Evolutionary conservation across 2,329 filamentous ascomycete genomes (phyloP), one percentile per base, ranked within the genome.

Genomic region (Ceratocystis diversiconidia): DNA sequence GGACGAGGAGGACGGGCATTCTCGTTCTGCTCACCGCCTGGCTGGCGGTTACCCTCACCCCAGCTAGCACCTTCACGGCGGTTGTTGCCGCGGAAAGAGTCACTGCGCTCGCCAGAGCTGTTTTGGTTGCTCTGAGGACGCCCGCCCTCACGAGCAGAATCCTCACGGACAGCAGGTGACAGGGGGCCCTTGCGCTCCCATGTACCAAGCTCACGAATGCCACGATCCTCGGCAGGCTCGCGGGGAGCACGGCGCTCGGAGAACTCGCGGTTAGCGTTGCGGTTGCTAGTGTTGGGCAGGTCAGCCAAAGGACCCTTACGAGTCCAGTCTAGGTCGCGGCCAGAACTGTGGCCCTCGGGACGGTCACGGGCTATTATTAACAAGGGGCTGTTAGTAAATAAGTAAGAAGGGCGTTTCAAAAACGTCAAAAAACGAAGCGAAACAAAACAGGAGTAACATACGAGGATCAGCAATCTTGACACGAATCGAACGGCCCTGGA

Each of bases 391-490:
- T 41, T 43, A 5, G 30, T 46, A 55, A 22, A 15, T 15, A 7
- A 48, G 41, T 28, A 22, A 61, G 25, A 8, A 8, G 17, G 2
- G 36, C 19, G 46, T 50, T 32, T 63, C 32, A 61, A 22, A 22
- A 48, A 19, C 12, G n/a, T 8, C n/a, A 28, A 32, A n/a, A 41
- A 10, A 32, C 3, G 10, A 15, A 5, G 10, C 43, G 7, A 25
- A 28, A 30, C 12, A 43, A 22, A 63, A 28, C 36, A 41, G 43
- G 36, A 32, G 48, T 22, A 41, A 72, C 91, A 77, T 87, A 99
- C 94, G 92, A 75, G 94, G 94, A 79, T 99, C 95, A 63, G 94
- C 95, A 73, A 99, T 87, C 79, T 92, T 96, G 74, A 97, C 87
- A 74, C 90, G 86, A 75, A 99, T 91, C 73, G 86, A 88, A 71